Conservation (phyloP, 768 basidiomycete genomes). For the Agrocybe pediades region DNA sequence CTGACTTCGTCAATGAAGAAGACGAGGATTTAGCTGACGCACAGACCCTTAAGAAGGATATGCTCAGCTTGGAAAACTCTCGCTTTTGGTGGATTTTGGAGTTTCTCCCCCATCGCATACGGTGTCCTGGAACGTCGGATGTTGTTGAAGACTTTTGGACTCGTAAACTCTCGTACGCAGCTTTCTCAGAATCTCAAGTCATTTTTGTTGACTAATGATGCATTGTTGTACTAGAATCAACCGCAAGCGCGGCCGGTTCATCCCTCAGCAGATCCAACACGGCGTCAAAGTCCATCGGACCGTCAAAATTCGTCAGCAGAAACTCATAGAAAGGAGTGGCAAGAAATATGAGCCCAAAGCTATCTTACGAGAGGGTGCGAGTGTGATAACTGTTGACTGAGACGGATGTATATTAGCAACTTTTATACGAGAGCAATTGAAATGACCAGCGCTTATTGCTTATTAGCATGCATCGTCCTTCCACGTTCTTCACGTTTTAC, state of each 20-base stretch:
- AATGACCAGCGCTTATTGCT: too few relatives aligned
- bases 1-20: conserved; percentile 36
- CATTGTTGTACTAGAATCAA: conserved; percentile 24
- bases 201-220: background rate
- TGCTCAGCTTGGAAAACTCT: conserved; percentile 35
- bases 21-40: conserved; percentile 53
- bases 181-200: background rate
- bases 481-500: too few relatives aligned
- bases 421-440: too few relatives aligned
- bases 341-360: conserved; percentile 41
- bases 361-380: background rate
- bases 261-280: conserved; percentile 28
- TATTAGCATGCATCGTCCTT: too few relatives aligned
- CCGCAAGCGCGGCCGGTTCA: conserved; percentile 36
- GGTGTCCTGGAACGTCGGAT: conserved; percentile 17
- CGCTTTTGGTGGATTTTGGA: conserved; percentile 47
- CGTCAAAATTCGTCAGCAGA: conserved; percentile 57
- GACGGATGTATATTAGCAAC: too few relatives aligned
- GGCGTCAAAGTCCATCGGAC: conserved; percentile 50
- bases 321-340: conserved; percentile 36
- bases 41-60: conserved; percentile 46
- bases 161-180: background rate
- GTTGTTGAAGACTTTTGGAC: conserved; percentile 29
- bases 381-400: too few relatives aligned
- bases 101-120: conserved; percentile 33